These are phyloP conservation scores for Cercospora sp. DNA, from an alignment of 2,329 filamentous ascomycete genomes.

Conservation along the genomic window DNA sequence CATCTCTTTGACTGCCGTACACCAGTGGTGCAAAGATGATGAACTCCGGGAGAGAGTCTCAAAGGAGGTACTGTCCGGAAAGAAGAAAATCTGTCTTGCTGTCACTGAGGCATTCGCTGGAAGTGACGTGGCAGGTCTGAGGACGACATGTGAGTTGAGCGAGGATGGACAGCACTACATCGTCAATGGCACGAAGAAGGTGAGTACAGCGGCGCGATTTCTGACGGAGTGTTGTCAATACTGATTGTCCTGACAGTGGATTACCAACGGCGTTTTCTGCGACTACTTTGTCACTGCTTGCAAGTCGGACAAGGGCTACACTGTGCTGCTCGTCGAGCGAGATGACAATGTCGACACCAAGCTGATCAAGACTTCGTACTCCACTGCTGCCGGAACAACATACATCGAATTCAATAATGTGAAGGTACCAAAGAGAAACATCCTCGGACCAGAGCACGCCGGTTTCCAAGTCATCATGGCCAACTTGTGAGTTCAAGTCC, in stretches of 20 bases:
- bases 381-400: slow-evolving; percentile 72
- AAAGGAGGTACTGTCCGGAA: slow-evolving; percentile 71
- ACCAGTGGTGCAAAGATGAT: slow-evolving; percentile 73
- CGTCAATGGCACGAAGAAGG: slow-evolving; percentile 76
- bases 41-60: slow-evolving; percentile 66
- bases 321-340: slow-evolving; percentile 72
- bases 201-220: slow-evolving; percentile 69
- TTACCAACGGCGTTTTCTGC: slow-evolving; percentile 75
- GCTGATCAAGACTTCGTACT: slow-evolving; percentile 79
- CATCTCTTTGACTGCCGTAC: slow-evolving; percentile 75
- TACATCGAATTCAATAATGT: slow-evolving; percentile 84
- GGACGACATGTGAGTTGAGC: slow-evolving; percentile 76
- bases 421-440: slow-evolving; percentile 75
- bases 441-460: slow-evolving; percentile 80
- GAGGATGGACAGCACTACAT: slow-evolving; percentile 72
- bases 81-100: slow-evolving; percentile 85
- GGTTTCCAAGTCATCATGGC: slow-evolving; percentile 80
- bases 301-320: slow-evolving; percentile 75
- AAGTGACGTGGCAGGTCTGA: slow-evolving; percentile 74
- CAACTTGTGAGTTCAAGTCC: slow-evolving; percentile 62
- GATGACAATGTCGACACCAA: slow-evolving; percentile 74
- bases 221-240: too few species aligned
- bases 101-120: slow-evolving; percentile 89
- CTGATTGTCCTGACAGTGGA: slow-evolving; percentile 53
- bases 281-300: slow-evolving; percentile 85